Evolutionary conservation across 2,329 filamentous ascomycete genomes (phyloP).

Genomic region (Trichophyton rubrum): DNA sequence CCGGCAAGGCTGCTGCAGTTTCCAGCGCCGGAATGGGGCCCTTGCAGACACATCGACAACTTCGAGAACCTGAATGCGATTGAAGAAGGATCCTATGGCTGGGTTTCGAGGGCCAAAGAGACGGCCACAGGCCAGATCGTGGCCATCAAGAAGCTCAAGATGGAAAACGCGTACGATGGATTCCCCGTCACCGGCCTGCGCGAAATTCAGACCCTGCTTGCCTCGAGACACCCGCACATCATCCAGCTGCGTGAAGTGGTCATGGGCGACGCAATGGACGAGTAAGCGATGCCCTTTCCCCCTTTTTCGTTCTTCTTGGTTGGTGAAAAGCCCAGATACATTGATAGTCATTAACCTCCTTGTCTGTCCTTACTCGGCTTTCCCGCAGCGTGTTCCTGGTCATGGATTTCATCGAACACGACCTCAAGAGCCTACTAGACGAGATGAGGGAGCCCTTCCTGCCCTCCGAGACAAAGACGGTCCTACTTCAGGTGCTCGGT

Average conservation of each 20-base stretch:
- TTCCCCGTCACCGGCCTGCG: conserved; percentile 85
- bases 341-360: conserved; percentile 24
- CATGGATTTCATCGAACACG: conserved; percentile 95
- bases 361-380: conserved; percentile 8
- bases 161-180: conserved; percentile 65
- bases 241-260: conserved; percentile 75
- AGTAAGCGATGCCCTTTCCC: conserved; percentile 31
- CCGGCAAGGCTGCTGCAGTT: conserved; percentile 56
- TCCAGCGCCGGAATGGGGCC: conserved; percentile 53
- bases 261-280: conserved; percentile 51
- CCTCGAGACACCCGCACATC: conserved; percentile 69
- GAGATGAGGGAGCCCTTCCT: conserved; percentile 92
- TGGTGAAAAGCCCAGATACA: conserved; percentile 28
- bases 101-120: conserved; percentile 75
- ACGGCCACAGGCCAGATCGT: conserved; percentile 64
- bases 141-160: conserved; percentile 86
- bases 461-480: conserved; percentile 80
- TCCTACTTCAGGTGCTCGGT: conserved; percentile 68
- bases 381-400: conserved; percentile 68
- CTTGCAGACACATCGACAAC: conserved; percentile 66
- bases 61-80: conserved; percentile 94
- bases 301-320: background rate
- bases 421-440: conserved; percentile 82
- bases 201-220: conserved; percentile 82
- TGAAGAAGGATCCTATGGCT: conserved; percentile 93